These are phyloP conservation scores for Chlamydomonas sphaeroides DNA, from an alignment of 139 green algal genomes.

Conservation along the genomic window DNA sequence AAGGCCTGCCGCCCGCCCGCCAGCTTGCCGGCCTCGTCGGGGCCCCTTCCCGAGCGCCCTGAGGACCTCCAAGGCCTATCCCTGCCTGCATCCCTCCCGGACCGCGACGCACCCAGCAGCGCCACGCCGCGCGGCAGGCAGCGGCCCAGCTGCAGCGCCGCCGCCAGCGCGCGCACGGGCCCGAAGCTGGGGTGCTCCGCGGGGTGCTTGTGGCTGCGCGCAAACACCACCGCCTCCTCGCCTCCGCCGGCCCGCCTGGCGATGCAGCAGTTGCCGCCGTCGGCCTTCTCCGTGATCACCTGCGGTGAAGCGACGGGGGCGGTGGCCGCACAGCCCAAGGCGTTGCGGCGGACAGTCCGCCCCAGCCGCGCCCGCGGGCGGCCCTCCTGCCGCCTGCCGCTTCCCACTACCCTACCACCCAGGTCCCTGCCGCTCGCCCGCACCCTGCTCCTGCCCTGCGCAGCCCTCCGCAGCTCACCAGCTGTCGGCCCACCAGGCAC, in stretches of 20 bases:
- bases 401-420: no score
- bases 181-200: constrained; percentile 34
- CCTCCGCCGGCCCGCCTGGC: not conserved
- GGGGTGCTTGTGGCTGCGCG: constrained; percentile 29
- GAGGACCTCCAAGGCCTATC: no score
- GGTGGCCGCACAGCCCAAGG: not conserved
- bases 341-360: no score
- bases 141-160: not conserved
- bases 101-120: not conserved
- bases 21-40: no score
- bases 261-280: constrained; percentile 49
- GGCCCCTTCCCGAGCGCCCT: no score
- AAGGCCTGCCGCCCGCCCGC: no score
- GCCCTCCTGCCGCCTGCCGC: no score
- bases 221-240: constrained; percentile 1
- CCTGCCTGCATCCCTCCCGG: not conserved
- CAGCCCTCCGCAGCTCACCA: no score
- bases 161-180: constrained; percentile 25
- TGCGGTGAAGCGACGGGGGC: not conserved
- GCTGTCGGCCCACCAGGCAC: no score
- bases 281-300: constrained; percentile 44
- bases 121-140: constrained; percentile 3
- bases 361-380: no score
- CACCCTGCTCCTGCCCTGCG: no score
- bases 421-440: no score